Base-by-base conservation (phyloP, 2,329 filamentous ascomycete species). In the Calonectria naviculata region DNA sequence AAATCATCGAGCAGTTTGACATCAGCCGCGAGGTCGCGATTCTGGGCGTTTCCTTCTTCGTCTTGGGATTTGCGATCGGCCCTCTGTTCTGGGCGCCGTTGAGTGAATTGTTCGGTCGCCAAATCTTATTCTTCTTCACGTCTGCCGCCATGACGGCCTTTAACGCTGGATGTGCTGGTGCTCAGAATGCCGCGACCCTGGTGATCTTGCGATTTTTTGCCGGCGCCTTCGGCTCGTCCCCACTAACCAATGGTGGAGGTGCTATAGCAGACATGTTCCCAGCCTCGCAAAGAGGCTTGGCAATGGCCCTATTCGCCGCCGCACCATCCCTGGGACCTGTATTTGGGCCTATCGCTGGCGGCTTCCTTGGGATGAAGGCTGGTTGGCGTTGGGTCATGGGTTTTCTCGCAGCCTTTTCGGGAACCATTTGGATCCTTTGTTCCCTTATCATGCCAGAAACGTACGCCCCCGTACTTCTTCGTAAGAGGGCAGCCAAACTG, bases 161-260 rank as follows among this genome's bases (percentile, higher is more conserved):
- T 21, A 56, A 56, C 12, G 52, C 52, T 19, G 52, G 52, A 2
- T 56, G 52, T 12, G 52, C 52, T 38, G 52, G 52, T 5, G 52
- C 29, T 8, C 34, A 26, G 2, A 56, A 56, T 21, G 0, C 52
- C 2, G 12, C 13, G 31, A 36, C 89, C 0, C 84, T 94, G 2
- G 79, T 94, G 12, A 86, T 93, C 17, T 84, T 93, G 29, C 89
- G 93, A 9, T 94, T 94, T 82, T 88, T 94, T 58, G 89, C 89
- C 17, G 91, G 91, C 31, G 83, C 88, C 3, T 92, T 92, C 74
- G 91, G 90, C 1, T 89, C 89, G 0, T 89, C 90, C 0, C 89
- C 90, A 0, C 81, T 93, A 64, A 91, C 90, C 6, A 92, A 92
- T 74, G 87, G 89, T 0, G 89, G 89, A 10, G 91, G 90, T 70